A percentile compares a stretch with the other conserved stretches of the same genome.
These are phyloP conservation scores for Jaapia argillacea DNA, from an alignment of 768 basidiomycete species.

Conservation along the genomic window DNA sequence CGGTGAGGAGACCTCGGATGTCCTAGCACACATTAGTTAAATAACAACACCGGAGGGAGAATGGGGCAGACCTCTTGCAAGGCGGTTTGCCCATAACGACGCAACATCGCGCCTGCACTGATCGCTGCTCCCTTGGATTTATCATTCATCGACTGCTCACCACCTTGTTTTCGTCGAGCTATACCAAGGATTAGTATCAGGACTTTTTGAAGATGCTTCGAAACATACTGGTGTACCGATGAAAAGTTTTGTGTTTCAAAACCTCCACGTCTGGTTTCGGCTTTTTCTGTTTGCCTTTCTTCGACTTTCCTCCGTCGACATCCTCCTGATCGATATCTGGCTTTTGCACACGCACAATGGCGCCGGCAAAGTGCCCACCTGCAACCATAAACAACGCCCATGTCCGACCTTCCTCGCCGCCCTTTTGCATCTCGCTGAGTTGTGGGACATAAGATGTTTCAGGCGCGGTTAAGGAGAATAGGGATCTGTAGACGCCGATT, in stretches of 20 bases:
- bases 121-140: slow-evolving; percentile 88
- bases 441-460: slow-evolving; percentile 43
- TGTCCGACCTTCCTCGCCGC: slow-evolving; percentile 45
- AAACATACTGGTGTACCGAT: slow-evolving; percentile 90
- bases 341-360: slow-evolving; percentile 65
- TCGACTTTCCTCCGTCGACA: slow-evolving; percentile 4
- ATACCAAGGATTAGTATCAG: background rate
- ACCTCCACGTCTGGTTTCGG: slow-evolving; percentile 76
- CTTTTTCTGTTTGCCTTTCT: slow-evolving; percentile 49
- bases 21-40: slow-evolving; percentile 40
- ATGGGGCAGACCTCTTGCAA: slow-evolving; percentile 67
- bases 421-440: slow-evolving; percentile 54
- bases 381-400: slow-evolving; percentile 98
- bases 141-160: slow-evolving; percentile 87
- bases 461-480: slow-evolving; percentile 46
- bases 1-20: slow-evolving; percentile 70
- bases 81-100: slow-evolving; percentile 92
- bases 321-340: slow-evolving; percentile 24
- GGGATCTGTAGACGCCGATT: slow-evolving; percentile 73
- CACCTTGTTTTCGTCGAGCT: slow-evolving; percentile 98
- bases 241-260: slow-evolving; percentile 89
- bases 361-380: slow-evolving; percentile 96
- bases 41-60: slow-evolving; percentile 1
- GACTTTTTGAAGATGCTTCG: background rate
- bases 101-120: slow-evolving; percentile 87